These are phyloP conservation scores for Salvia splendens DNA, from an alignment of 257 asterid genomes.

Conservation along the genomic window DNA sequence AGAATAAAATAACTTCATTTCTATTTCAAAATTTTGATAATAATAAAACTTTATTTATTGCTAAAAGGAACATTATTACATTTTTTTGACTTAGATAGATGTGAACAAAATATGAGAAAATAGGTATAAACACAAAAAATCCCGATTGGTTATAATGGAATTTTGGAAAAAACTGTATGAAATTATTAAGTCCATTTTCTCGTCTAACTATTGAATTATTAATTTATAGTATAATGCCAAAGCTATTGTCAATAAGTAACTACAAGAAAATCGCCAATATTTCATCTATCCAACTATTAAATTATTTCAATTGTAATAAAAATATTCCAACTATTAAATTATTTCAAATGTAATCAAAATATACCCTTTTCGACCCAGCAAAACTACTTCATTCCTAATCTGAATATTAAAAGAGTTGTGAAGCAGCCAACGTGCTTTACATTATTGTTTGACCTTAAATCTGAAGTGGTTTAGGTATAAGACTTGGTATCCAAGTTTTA, in stretches of 20 bases:
- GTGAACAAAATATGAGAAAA: no score
- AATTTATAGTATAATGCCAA: no score
- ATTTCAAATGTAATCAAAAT: background rate
- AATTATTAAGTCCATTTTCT: background rate
- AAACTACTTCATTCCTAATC: background rate
- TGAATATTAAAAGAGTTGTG: background rate
- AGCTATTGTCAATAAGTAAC: background rate
- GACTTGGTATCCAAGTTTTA: constrained; percentile 25
- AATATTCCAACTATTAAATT: background rate
- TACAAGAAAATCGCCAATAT: background rate
- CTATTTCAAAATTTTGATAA: background rate
- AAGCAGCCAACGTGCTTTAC: constrained; percentile 6
- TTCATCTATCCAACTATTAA: background rate
- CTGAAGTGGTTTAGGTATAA: background rate
- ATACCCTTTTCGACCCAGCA: background rate
- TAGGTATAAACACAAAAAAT: no score
- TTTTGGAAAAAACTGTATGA: background rate
- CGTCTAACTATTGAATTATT: background rate
- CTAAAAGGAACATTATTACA: no score
- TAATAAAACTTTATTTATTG: no score
- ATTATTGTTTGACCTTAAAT: constrained; percentile 13
- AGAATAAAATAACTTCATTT: background rate
- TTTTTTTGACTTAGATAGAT: no score
- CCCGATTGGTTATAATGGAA: no score
- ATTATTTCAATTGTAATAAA: background rate